Conservation (phyloP, 805 yeast species). For the Saturnispora saitoi region DNA sequence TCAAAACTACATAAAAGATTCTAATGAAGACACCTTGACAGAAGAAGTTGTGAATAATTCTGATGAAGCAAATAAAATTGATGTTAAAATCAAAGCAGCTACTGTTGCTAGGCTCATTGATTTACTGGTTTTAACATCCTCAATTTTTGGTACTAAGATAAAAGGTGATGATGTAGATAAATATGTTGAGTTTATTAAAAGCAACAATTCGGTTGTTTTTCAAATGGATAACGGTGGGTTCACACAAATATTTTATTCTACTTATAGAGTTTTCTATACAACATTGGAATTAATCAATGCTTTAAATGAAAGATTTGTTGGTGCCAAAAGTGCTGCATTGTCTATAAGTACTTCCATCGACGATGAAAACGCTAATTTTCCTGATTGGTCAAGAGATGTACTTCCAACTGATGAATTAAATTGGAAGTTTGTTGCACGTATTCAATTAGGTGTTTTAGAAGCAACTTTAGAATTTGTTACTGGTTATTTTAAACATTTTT, state of each 20-base stretch:
- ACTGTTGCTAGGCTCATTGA: conserved; percentile 71
- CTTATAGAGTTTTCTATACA: conserved; percentile 58
- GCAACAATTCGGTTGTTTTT: conserved; percentile 25
- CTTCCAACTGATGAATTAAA: conserved; percentile 40
- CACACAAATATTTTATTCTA: conserved; percentile 60
- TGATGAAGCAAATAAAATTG: conserved; percentile 12
- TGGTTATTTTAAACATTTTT: conserved; percentile 68
- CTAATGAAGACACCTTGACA: neutral
- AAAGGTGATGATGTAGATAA: conserved; percentile 35
- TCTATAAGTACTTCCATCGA: conserved; percentile 32
- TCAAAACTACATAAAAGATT: conserved; percentile 20
- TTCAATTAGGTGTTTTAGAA: conserved; percentile 75
- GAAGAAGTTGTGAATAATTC: neutral
- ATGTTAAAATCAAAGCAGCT: conserved; percentile 45
- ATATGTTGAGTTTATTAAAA: conserved; percentile 23
- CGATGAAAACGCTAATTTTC: conserved; percentile 22
- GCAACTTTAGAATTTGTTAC: conserved; percentile 62
- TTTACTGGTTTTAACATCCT: conserved; percentile 63
- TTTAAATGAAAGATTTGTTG: conserved; percentile 46
- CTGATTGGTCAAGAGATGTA: conserved; percentile 46
- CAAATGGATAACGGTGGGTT: conserved; percentile 57
- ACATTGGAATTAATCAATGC: conserved; percentile 45
- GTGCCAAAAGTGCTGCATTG: conserved; percentile 53
- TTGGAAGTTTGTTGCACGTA: conserved; percentile 61
- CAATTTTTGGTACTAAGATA: conserved; percentile 42